Evolutionary conservation across 1,139 yeast species (phyloP), one percentile per base, ranked within the genome.

Genomic region (Diutina ranongensis): DNA sequence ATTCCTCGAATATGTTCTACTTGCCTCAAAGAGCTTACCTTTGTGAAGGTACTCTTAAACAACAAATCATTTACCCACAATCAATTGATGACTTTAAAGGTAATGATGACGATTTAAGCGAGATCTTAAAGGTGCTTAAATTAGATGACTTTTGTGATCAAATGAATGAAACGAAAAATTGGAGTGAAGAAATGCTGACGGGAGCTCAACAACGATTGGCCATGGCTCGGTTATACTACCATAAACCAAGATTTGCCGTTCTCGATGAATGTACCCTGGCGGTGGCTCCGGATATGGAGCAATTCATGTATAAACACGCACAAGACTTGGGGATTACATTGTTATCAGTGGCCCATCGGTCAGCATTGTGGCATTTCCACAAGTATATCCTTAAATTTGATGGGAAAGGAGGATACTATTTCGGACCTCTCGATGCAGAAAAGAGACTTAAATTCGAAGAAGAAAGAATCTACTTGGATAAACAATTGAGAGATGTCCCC

Each of bases 261-360:
- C 69, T 89, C 52, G 97, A 89, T 64, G 97, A 89, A 64, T 89
- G 97, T 63, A 89, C 97, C 0, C 86, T 96, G 5, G 92, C 95
- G 1, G 95, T 88, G 1, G 81, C 95, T 0, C 85, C 94, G 19
- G 87, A 83, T 51, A 83, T 88, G 79, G 97, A 89, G 60, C 87
- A 83, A 50, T 80, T 81, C 54, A 87, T 92, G 87, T 89, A 89
- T 59, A 65, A 78, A 46, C 86, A 85, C 58, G 96, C 97, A 0
- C 86, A 83, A 57, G 68, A 72, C 27, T 69, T 86, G 52, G 88
- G 88, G 0, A 87, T 88, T 48, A 84, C 97, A 0, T 73, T 89
- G 34, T 67, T 89, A 45, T 86, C 96, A 0, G 97, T 89, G 15
- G 92, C 96, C 45, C 97, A 89, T 62, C 72, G 97, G 54, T 83